Base-by-base conservation (phyloP, 148 eudicot genomes). In the Oxyria digyna region DNA sequence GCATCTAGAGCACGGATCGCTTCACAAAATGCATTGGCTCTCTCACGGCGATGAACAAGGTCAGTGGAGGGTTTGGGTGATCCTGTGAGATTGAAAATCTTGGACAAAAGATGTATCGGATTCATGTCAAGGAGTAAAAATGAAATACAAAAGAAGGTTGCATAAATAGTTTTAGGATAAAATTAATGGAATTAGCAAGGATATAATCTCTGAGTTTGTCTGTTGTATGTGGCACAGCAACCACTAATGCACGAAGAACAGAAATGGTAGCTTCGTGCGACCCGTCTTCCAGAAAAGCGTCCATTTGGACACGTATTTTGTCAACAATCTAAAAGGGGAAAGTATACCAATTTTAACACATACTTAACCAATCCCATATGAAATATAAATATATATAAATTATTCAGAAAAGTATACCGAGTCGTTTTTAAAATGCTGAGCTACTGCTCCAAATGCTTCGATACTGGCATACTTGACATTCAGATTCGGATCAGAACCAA, bases 1-100 rank as follows among this genome's bases (percentile, higher is more conserved):
- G 98, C 98, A 88, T 93, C 98, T 42, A 93, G 87, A 63, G 98
- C 98, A 68, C 98, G 98, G 49, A 90, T 85, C 48, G 96, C 83
- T 83, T 93, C 98, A 64, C 96, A 93, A 79, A 90, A 87, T 50
- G 98, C 90, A 82, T 93, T 81, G 50, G 98, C 86, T 85, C 92
- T 85, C 41, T 88, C 98, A 64, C 98, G 88, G n/a, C 91, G 91
- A 65, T 86, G 95, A 72, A 67, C 75, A 50, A 93, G 76, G 73
- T 93, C 92, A 76, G 66, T 88, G 74, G 82, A 80, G 67, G 87
- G 79, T 70, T 73, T 78, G 55, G 85, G 81, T 26, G 86, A 75
- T 65, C 79, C 77, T 54, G 98, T 85, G 67, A 93, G 81, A 67
- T 86, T 88, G 79, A 76, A 90, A 71, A 93, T 86, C 98, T 90